A percentile compares a stretch with the other conserved stretches of the same genome.
Conservation (phyloP, 2,329 filamentous ascomycete species). For the Talaromyces islandicus region DNA sequence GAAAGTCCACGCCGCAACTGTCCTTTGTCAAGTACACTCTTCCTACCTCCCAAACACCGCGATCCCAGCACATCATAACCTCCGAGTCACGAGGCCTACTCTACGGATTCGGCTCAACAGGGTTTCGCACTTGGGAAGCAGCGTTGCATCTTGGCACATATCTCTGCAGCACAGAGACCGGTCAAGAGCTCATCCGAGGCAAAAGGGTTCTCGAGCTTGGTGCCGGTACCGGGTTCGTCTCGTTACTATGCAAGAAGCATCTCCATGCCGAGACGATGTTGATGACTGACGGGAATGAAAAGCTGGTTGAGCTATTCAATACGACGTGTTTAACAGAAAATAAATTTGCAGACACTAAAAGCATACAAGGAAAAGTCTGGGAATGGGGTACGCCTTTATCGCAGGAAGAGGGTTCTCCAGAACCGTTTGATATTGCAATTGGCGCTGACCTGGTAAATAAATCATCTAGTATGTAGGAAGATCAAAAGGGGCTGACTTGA, state of each 20-base stretch:
- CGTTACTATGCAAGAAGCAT: slow-evolving; percentile 57
- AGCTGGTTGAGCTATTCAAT: slow-evolving; percentile 34
- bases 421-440: slow-evolving; percentile 33
- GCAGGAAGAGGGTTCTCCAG: background rate
- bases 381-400: slow-evolving; percentile 33
- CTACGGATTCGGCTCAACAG: slow-evolving; percentile 57
- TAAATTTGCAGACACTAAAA: slow-evolving; percentile 13
- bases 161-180: slow-evolving; percentile 42
- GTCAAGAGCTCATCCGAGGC: slow-evolving; percentile 41
- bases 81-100: slow-evolving; percentile 52
- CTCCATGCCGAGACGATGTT: slow-evolving; percentile 50
- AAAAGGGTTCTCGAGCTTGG: slow-evolving; percentile 60
- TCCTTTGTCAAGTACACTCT: slow-evolving; percentile 67
- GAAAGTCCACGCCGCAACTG: slow-evolving; percentile 55
- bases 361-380: slow-evolving; percentile 33
- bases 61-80: slow-evolving; percentile 21
- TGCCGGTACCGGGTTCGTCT: slow-evolving; percentile 61
- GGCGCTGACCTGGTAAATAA: slow-evolving; percentile 36
- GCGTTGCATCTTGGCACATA: slow-evolving; percentile 59
- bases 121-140: slow-evolving; percentile 65
- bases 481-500: background rate
- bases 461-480: background rate
- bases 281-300: slow-evolving; percentile 56
- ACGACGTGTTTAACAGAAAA: slow-evolving; percentile 30
- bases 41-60: slow-evolving; percentile 24